Evolutionary conservation across 108 stramenopile genomes (phyloP).

Genomic region (Cyclostephanos invisitatus): DNA sequence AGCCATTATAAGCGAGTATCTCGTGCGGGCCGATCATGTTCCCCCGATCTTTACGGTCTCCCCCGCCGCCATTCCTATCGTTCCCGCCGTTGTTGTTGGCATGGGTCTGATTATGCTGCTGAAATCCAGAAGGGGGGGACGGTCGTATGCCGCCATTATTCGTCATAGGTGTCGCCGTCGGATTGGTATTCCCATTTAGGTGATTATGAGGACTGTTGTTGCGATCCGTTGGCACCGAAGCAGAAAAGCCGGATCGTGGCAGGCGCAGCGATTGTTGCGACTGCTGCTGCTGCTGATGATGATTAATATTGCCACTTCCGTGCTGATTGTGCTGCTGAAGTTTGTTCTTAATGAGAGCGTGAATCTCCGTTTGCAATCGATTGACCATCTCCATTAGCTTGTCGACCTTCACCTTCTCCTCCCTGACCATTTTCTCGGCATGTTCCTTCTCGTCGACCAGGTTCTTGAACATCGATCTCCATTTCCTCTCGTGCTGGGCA

Average conservation of each 20-base stretch:
- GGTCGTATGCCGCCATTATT: not conserved
- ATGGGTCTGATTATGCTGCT: not conserved
- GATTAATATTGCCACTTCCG: not conserved
- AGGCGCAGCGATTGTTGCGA: slow-evolving; percentile 1
- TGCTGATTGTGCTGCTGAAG: slow-evolving; percentile 18
- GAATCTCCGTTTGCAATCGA: slow-evolving; percentile 60
- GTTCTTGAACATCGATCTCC: slow-evolving; percentile 31
- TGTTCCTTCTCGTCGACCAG: slow-evolving; percentile 27
- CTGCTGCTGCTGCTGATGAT: slow-evolving; percentile 10
- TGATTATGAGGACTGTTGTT: not conserved
- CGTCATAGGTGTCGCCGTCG: not conserved
- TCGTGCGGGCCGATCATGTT: slow-evolving; percentile 45
- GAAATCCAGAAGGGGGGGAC: not conserved
- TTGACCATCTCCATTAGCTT: slow-evolving; percentile 56
- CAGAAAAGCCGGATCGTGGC: not conserved
- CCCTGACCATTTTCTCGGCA: slow-evolving; percentile 27
- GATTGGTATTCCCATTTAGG: not conserved
- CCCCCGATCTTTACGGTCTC: slow-evolving; percentile 11
- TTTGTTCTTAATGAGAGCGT: slow-evolving; percentile 56
- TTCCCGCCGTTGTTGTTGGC: not conserved
- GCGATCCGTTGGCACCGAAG: not conserved
- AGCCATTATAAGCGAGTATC: slow-evolving; percentile 48
- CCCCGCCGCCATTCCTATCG: slow-evolving; percentile 6
- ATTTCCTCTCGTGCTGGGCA: slow-evolving; percentile 34
- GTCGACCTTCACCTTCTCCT: slow-evolving; percentile 49